Conservation (phyloP, 331 rosid species). For the Erythrophleum ivorense region DNA sequence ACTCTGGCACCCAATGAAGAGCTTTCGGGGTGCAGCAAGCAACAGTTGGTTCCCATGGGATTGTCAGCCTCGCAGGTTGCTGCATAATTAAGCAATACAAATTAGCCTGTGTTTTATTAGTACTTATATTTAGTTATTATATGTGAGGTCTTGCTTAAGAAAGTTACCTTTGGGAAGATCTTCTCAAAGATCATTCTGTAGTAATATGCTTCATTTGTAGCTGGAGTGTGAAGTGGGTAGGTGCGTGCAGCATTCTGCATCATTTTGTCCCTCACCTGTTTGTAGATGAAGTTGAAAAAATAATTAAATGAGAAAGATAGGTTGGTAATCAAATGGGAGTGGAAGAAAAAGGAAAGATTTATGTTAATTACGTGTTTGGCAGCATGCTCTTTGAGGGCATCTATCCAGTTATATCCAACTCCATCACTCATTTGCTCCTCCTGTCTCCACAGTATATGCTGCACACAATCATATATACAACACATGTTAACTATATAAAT, state of each 20-base stretch:
- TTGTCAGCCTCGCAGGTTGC: not conserved
- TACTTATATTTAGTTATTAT: not conserved
- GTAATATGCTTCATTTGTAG: conserved; percentile 5
- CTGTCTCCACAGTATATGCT: not conserved
- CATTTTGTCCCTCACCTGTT: not conserved
- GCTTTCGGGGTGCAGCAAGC: not conserved
- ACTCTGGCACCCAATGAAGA: not conserved
- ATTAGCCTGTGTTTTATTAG: not conserved
- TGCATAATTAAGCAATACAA: not conserved
- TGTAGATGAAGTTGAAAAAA: not conserved
- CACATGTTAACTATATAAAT: not conserved
- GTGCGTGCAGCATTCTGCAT: not conserved
- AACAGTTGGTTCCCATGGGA: not conserved
- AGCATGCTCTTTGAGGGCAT: conserved; percentile 9
- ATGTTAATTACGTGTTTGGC: not conserved
- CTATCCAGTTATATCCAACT: not conserved
- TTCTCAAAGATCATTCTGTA: conserved; percentile 1
- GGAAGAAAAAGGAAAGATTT: not conserved
- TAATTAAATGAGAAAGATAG: not conserved
- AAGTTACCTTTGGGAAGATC: not conserved
- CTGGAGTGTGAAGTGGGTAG: conserved; percentile 3
- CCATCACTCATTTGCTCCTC: not conserved
- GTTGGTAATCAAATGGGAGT: not conserved
- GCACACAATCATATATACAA: not conserved
- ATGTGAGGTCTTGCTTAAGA: not conserved